phyloP scores from a whole-genome alignment of 139 green algal species.

The Nannochloris sp. region DNA sequence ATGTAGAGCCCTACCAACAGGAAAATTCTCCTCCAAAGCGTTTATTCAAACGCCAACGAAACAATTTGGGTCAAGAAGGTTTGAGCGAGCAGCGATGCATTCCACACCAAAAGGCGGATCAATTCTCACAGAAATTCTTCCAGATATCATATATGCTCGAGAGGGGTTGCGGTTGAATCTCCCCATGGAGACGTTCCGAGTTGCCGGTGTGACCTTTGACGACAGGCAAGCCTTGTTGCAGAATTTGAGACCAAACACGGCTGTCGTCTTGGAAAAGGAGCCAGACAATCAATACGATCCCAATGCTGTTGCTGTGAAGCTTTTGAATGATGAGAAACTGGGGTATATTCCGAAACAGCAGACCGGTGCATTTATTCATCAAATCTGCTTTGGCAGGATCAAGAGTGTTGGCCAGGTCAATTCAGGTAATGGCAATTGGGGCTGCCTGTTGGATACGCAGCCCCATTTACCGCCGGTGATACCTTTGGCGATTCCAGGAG shows the following conservation, averaged over 20 bases:
- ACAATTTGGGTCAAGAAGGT: too few species aligned
- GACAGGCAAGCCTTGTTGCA: slow-evolving; percentile 22
- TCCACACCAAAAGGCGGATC: too few species aligned
- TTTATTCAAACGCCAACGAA: too few species aligned
- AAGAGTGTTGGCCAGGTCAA: background rate
- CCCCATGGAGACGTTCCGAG: slow-evolving; percentile 10
- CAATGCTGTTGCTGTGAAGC: slow-evolving; percentile 32
- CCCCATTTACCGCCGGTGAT: background rate
- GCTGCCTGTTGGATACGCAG: background rate
- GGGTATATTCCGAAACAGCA: slow-evolving; percentile 37
- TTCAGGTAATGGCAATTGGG: background rate
- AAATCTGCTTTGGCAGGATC: slow-evolving; percentile 20
- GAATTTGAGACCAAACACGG: slow-evolving; percentile 20
- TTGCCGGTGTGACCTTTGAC: slow-evolving; percentile 41
- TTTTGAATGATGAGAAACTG: slow-evolving; percentile 18
- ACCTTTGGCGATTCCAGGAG: background rate
- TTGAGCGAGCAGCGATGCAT: too few species aligned
- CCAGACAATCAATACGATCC: slow-evolving; percentile 36
- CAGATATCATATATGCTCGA: too few species aligned
- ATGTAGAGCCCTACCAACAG: too few species aligned
- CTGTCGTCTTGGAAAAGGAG: slow-evolving; percentile 29
- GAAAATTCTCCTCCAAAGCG: too few species aligned
- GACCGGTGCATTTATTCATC: slow-evolving; percentile 20
- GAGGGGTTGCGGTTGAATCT: too few species aligned
- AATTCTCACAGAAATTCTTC: too few species aligned